Percentiles rank a stretch among this genome's conserved stretches.
phyloP scores from a whole-genome alignment of 1,284 basidiomycete species.

The Boletellus deceptivus region DNA sequence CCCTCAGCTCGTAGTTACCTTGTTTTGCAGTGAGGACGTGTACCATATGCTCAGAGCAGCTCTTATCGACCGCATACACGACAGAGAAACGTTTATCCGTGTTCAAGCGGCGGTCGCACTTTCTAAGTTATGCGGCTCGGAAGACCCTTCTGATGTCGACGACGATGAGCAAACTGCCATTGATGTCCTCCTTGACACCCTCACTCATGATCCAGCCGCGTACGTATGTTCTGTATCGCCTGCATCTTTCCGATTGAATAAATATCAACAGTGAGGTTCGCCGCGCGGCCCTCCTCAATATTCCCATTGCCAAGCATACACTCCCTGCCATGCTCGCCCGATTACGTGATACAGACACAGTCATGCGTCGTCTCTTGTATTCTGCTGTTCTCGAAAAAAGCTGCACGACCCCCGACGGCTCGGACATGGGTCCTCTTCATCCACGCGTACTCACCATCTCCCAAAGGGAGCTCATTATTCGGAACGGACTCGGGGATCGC shows the following conservation, averaged over 20 bases:
- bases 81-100: slow-evolving; percentile 85
- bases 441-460: slow-evolving; percentile 70
- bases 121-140: slow-evolving; percentile 78
- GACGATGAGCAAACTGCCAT: slow-evolving; percentile 66
- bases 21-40: slow-evolving; percentile 68
- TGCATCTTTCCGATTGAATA: slow-evolving; percentile 2
- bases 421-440: slow-evolving; percentile 55
- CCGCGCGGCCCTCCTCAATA: slow-evolving; percentile 79
- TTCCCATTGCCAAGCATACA: slow-evolving; percentile 62
- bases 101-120: slow-evolving; percentile 86
- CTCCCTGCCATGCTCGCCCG: slow-evolving; percentile 75
- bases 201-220: slow-evolving; percentile 78
- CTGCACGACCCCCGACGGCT: slow-evolving; percentile 16
- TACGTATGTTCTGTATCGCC: slow-evolving; percentile 41
- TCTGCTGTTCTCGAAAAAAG: slow-evolving; percentile 52
- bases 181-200: slow-evolving; percentile 70
- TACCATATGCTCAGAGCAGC: slow-evolving; percentile 68
- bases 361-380: slow-evolving; percentile 83
- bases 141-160: slow-evolving; percentile 66
- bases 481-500: slow-evolving; percentile 85
- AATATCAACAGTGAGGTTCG: slow-evolving; percentile 75
- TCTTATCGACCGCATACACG: slow-evolving; percentile 76
- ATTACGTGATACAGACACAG: slow-evolving; percentile 82
- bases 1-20: neutral
- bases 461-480: slow-evolving; percentile 77